Percentiles rank a stretch among this genome's conserved stretches.
Conservation (phyloP, 352 stramenopile species). For the Phytophthora sansomeana region DNA sequence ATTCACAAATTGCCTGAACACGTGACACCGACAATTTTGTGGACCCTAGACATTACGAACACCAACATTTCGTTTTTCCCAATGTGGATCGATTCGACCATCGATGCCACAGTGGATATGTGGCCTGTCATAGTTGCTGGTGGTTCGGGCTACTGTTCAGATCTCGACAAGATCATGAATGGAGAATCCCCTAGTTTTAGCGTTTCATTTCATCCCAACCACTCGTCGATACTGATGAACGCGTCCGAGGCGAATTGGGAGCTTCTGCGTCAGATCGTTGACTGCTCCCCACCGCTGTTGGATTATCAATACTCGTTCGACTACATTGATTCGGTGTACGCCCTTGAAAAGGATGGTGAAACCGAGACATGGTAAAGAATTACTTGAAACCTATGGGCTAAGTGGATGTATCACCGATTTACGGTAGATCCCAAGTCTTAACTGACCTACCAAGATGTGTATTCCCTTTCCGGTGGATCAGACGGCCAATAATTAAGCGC, state of each 20-base stretch:
- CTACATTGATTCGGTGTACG: constrained; percentile 11
- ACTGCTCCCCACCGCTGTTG: constrained; percentile 5
- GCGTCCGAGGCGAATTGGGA: constrained; percentile 20
- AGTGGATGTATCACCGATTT: too few species aligned
- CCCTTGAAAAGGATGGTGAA: too few species aligned
- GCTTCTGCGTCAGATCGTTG: constrained; percentile 4
- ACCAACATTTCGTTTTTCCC: too few species aligned
- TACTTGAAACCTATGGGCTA: too few species aligned
- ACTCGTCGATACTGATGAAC: constrained; percentile 24
- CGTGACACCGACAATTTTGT: too few species aligned
- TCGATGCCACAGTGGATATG: not conserved
- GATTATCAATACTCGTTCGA: constrained; percentile 12
- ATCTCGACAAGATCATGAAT: constrained; percentile 14
- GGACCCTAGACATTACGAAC: too few species aligned
- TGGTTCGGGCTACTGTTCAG: constrained; percentile 16
- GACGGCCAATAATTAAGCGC: too few species aligned
- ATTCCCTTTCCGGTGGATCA: too few species aligned
- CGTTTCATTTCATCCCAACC: not conserved
- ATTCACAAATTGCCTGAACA: too few species aligned
- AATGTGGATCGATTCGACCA: constrained; percentile 24
- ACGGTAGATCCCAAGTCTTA: too few species aligned
- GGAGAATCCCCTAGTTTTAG: constrained; percentile 12
- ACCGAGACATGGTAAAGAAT: too few species aligned
- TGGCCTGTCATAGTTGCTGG: constrained; percentile 1
- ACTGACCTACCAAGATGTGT: too few species aligned